Evolutionary conservation across 2,329 filamentous ascomycete genomes (phyloP).

Genomic region (Passalora sequoiae): DNA sequence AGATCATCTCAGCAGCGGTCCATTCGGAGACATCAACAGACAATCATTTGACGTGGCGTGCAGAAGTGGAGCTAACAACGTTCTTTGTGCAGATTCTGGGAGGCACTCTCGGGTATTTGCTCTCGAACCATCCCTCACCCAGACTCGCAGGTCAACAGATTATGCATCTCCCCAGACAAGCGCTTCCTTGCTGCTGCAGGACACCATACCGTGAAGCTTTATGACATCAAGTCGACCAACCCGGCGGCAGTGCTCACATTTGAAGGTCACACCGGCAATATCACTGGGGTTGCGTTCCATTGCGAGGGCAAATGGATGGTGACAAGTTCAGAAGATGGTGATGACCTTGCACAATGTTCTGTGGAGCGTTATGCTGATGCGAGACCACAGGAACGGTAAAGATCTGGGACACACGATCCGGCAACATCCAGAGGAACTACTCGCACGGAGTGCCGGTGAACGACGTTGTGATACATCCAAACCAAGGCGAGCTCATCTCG

Average conservation of each 20-base stretch:
- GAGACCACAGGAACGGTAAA: constrained; percentile 64
- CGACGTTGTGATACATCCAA: constrained; percentile 98
- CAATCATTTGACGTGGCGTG: neutral
- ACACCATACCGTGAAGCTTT: constrained; percentile 88
- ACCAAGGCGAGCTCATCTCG: constrained; percentile 96
- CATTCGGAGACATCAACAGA: no score
- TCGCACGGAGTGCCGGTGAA: constrained; percentile 84
- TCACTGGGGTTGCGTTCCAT: constrained; percentile 95
- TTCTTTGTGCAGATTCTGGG: constrained; percentile 71
- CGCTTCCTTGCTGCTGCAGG: constrained; percentile 81
- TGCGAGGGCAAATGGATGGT: constrained; percentile 99
- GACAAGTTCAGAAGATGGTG: constrained; percentile 87
- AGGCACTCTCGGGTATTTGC: constrained; percentile 94
- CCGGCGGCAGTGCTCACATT: constrained; percentile 89
- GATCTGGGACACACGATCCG: constrained; percentile 89
- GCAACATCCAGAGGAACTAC: constrained; percentile 86
- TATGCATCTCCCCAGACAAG: constrained; percentile 98
- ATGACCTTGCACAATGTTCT: neutral
- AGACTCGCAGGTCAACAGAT: constrained; percentile 95
- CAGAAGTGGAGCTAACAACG: neutral
- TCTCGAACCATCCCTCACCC: constrained; percentile 96
- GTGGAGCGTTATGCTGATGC: constrained; percentile 2
- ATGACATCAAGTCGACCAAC: constrained; percentile 98
- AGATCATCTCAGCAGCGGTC: no score
- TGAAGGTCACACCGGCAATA: constrained; percentile 90